Base-by-base conservation (phyloP, 139 green algal genomes). In the Limnomonas spitsbergensis region DNA sequence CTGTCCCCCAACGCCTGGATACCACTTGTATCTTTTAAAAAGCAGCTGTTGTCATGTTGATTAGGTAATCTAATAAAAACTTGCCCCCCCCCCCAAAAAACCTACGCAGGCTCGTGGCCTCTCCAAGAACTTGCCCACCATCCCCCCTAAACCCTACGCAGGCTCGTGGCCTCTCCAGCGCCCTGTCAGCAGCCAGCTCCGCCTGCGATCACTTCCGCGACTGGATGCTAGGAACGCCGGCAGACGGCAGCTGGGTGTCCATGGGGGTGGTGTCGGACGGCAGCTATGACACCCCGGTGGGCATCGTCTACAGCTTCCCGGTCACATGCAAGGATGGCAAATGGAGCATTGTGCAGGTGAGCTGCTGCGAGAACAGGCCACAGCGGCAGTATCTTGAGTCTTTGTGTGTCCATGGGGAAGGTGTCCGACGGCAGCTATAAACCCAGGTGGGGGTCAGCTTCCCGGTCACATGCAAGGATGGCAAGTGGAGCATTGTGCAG, bases 401-500 rank as follows among this genome's bases (percentile, higher is more conserved):
- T n/a, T n/a, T 94, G 82, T 81, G 93, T 97, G 54, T 94, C 85
- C 73, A 98, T 98, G 94, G 94, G 92, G 37, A 93, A 98, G 26
- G 31, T 77, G 80, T 70, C 31, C 83, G 53, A 61, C 20, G 47
- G 47, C 14, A 61, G 47, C 31, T 94, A 76, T 75, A 91, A 95
- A 39, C 92, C 47, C 14, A 14, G 14, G 20, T 14, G 14, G 14
- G 47, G 47, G 14, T 29, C 20, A 61, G 93, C 67, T 97, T 93
- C 88, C 94, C 94, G 1, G 89, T 94, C 52, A 94, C 84, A 27
- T 97, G 92, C 85, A 90, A 92, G 80, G 84, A 83, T 47, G 94
- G 94, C 35, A 90, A 92, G 81, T 98, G 94, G 94, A 88, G n/a
- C 34, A 96, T 98, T 74, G 93, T 97, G 42, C 91, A 96, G 84